Percentiles rank a stretch among this genome's conserved stretches.
These are phyloP conservation scores for Fusarium vanettenii DNA, from an alignment of 2,329 filamentous ascomycete species.

Conservation along the genomic window DNA sequence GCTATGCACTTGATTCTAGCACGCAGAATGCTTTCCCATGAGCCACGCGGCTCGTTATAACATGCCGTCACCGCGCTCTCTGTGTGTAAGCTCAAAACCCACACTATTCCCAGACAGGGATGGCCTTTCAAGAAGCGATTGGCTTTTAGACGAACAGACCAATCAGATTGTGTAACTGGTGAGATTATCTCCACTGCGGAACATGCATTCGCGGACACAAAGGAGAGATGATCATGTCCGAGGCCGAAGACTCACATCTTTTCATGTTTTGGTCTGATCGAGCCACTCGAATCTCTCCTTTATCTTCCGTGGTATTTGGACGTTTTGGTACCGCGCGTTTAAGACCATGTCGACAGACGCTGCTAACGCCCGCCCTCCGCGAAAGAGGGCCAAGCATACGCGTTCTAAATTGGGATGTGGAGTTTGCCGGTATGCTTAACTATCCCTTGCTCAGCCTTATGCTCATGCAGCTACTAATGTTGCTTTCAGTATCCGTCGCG, in stretches of 20 bases:
- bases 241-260: background rate
- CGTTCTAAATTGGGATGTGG: conserved; percentile 33
- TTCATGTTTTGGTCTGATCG: background rate
- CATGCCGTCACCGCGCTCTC: background rate
- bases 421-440: conserved; percentile 31
- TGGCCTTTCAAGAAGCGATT: background rate
- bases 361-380: conserved; percentile 1
- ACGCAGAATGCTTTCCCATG: background rate
- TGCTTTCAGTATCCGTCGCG: conserved; percentile 22
- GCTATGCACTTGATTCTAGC: background rate
- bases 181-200: background rate
- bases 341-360: background rate
- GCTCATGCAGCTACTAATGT: background rate
- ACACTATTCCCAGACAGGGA: background rate
- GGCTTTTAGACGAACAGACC: conserved; percentile 29
- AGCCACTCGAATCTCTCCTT: background rate
- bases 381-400: conserved; percentile 32
- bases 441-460: background rate
- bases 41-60: background rate
- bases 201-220: background rate
- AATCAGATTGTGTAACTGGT: background rate
- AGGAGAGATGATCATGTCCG: background rate
- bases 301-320: too few relatives aligned
- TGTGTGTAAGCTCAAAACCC: background rate
- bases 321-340: background rate